Evolutionary conservation across 768 basidiomycete species (phyloP).

Genomic region (Podaxis sp.): DNA sequence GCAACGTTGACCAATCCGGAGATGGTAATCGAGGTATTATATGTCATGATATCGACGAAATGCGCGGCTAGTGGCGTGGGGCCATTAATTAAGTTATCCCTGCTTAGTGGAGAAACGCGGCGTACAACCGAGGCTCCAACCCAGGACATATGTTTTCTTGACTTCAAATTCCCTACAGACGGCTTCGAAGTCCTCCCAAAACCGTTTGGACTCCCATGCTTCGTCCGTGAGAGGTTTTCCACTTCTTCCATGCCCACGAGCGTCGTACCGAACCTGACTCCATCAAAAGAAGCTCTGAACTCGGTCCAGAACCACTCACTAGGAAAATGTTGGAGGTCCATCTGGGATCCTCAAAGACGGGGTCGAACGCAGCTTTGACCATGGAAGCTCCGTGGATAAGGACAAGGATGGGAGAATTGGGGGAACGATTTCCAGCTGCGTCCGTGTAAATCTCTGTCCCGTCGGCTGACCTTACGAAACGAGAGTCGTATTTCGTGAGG

Average conservation of each 20-base stretch:
- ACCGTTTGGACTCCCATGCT: conserved; percentile 27
- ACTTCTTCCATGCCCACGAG: conserved; percentile 33
- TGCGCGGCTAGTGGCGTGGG: conserved; percentile 18
- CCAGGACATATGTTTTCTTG: conserved; percentile 29
- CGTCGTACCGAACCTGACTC: conserved; percentile 24
- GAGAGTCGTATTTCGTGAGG: not conserved
- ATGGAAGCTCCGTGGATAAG: conserved; percentile 36
- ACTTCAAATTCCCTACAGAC: conserved; percentile 30
- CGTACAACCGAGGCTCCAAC: conserved; percentile 27
- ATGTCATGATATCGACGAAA: conserved; percentile 27
- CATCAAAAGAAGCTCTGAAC: not conserved
- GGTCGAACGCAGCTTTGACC: conserved; percentile 29
- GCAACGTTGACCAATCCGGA: conserved; percentile 28
- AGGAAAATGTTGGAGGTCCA: conserved; percentile 22
- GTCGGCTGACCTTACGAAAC: conserved; percentile 26
- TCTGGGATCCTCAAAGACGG: conserved; percentile 30
- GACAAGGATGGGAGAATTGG: conserved; percentile 31
- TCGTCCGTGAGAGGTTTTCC: conserved; percentile 26
- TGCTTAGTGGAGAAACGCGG: not conserved
- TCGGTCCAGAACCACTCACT: conserved; percentile 21
- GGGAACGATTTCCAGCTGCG: conserved; percentile 28
- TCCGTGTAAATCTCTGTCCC: conserved; percentile 37
- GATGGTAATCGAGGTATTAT: conserved; percentile 26
- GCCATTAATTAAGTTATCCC: not conserved
- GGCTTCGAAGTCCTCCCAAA: conserved; percentile 32